Evolutionary conservation across 2,329 filamentous ascomycete genomes (phyloP).

Genomic region (Dactylellina drechsleri): DNA sequence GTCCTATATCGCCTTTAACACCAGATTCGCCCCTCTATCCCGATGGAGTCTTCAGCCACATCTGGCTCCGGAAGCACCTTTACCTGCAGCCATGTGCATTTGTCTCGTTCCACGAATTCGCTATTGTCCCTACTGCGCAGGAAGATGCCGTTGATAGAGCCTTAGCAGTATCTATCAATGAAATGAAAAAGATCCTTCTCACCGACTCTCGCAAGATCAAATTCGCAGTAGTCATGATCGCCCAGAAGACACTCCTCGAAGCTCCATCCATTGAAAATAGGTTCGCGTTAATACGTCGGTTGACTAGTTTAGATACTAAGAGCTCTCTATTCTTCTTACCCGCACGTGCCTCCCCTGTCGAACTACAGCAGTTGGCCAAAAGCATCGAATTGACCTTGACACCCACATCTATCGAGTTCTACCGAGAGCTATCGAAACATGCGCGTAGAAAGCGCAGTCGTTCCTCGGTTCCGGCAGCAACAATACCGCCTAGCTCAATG

Average conservation of each 20-base stretch:
- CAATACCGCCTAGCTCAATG: conserved; percentile 83
- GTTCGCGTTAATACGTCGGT: conserved; percentile 79
- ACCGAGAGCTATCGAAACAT: conserved; percentile 92
- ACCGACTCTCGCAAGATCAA: conserved; percentile 68
- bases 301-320: conserved; percentile 83
- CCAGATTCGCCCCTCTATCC: conserved; percentile 85
- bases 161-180: conserved; percentile 86
- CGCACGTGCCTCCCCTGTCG: conserved; percentile 74
- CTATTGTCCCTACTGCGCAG: conserved; percentile 76
- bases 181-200: conserved; percentile 74
- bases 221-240: conserved; percentile 80
- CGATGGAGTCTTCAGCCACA: conserved; percentile 82
- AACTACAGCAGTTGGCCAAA: conserved; percentile 78
- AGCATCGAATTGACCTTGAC: conserved; percentile 79
- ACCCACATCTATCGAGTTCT: conserved; percentile 83
- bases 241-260: conserved; percentile 72
- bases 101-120: conserved; percentile 73
- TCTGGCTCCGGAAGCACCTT: conserved; percentile 92
- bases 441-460: conserved; percentile 85
- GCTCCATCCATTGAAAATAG: conserved; percentile 76
- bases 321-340: conserved; percentile 83
- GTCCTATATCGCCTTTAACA: conserved; percentile 88
- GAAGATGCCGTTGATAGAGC: conserved; percentile 85
- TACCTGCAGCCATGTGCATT: conserved; percentile 81
- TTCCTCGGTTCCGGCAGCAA: conserved; percentile 80